Conservation (phyloP, 225 moss, liverwort and hornwort genomes). For the Thuidium tamariscinum region DNA sequence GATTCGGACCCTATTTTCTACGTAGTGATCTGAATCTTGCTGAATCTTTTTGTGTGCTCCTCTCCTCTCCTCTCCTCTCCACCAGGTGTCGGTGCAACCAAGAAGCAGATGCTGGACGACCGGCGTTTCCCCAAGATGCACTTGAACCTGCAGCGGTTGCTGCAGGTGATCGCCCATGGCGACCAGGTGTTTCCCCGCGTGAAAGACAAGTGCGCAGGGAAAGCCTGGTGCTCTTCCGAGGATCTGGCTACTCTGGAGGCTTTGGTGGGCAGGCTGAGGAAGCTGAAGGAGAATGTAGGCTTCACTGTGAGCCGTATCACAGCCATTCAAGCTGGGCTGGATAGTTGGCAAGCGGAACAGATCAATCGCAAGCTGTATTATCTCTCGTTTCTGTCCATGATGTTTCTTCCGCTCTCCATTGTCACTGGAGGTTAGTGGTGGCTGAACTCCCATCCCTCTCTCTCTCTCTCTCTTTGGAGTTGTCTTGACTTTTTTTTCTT, state of each 20-base stretch:
- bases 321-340: slow-evolving; percentile 84
- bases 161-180: slow-evolving; percentile 83
- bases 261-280: slow-evolving; percentile 58
- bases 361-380: slow-evolving; percentile 98
- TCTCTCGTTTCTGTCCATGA: slow-evolving; percentile 76
- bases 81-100: slow-evolving; percentile 59
- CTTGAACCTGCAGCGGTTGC: slow-evolving; percentile 66
- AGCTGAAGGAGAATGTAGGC: slow-evolving; percentile 88
- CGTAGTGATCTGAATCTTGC: background rate
- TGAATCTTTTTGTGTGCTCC: background rate
- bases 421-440: slow-evolving; percentile 68
- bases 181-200: slow-evolving; percentile 85
- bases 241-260: slow-evolving; percentile 67
- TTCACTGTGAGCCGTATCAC: slow-evolving; percentile 82
- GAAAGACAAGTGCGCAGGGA: slow-evolving; percentile 69
- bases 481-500: background rate
- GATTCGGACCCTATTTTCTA: background rate
- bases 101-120: slow-evolving; percentile 86
- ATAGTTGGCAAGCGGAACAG: slow-evolving; percentile 90
- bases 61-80: background rate
- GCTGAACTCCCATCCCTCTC: background rate
- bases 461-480: background rate
- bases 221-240: slow-evolving; percentile 60
- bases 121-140: slow-evolving; percentile 95
- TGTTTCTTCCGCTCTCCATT: slow-evolving; percentile 83